Evolutionary conservation across 495 filamentous ascomycete species (phyloP), one percentile per base, ranked within the genome.

Genomic region (Penicillium mononematosum): DNA sequence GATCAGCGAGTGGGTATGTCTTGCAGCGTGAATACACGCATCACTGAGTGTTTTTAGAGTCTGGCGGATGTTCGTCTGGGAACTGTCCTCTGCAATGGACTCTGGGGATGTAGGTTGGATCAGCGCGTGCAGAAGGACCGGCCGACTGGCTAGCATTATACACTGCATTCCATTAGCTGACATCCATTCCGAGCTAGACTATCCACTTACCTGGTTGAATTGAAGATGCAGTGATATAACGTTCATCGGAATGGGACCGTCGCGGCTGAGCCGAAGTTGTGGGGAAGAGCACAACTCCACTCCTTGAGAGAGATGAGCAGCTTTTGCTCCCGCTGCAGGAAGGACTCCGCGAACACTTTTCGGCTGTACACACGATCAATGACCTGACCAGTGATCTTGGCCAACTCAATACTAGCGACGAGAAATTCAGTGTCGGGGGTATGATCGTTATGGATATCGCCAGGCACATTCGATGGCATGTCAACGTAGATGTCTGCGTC

Each of bases 401-500:
- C 59, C 14, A 70, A 44, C 8, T 59, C 44, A 20, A 71, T 62
- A 55, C 55, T 69, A 9, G 66, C 61, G 6, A 62, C 42, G 14
- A 67, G 51, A 32, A 65, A 67, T n/a, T 61, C 50, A 0, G 63
- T 66, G 39, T 71, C 63, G 1, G 61, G 62, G 39, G 61, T 63
- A 17, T 70, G 59, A 22, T 68, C 66, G 12, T 63, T 55, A 2
- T 63, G 55, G 12, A 32, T 44, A 20, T 56, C 50, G 5, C 42
- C 31, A 12, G 45, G 34, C 0, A 68, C 45, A 2, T 63, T 59
- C 2, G 64, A 62, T 9, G 72, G 70, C 56, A 75, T 58, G 20
- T 65, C 59, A 20, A 75, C 68, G 20, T 69, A 31, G 24, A 75
- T 71, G 36, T 73, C 68, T 2, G 68, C 67, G 24, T 75, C 70